Evolutionary conservation across 2,329 filamentous ascomycete genomes (phyloP).

Genomic region (Fusarium haematococcum): DNA sequence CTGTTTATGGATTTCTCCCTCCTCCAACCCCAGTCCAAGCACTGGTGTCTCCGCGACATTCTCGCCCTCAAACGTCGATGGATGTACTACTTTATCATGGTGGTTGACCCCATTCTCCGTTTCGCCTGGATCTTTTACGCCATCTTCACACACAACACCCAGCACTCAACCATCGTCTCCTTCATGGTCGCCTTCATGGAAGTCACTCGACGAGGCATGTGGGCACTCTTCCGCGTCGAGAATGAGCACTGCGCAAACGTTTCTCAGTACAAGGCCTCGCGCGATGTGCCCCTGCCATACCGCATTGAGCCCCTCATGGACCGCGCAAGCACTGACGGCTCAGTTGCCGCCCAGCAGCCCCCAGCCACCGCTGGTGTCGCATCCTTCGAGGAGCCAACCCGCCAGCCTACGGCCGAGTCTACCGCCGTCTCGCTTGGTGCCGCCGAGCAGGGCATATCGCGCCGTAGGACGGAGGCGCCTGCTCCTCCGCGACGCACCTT

Average conservation of each 20-base stretch:
- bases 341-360: conserved; percentile 15
- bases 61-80: conserved; percentile 82
- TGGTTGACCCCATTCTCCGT: conserved; percentile 84
- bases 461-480: conserved; percentile 49
- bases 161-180: conserved; percentile 85
- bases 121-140: conserved; percentile 97
- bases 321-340: conserved; percentile 53
- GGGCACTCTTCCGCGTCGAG: conserved; percentile 93
- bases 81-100: conserved; percentile 89
- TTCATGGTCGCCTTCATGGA: conserved; percentile 85
- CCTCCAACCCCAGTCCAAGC: conserved; percentile 78
- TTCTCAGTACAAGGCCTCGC: conserved; percentile 85
- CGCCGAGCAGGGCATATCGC: conserved; percentile 40
- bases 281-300: conserved; percentile 90
- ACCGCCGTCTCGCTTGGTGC: conserved; percentile 29
- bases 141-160: conserved; percentile 81
- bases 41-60: conserved; percentile 78
- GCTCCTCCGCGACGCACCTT: conserved; percentile 49
- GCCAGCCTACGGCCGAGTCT: conserved; percentile 33
- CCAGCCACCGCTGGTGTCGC: neutral
- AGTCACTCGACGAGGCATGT: conserved; percentile 86
- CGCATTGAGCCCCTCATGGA: conserved; percentile 64
- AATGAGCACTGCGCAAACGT: conserved; percentile 98
- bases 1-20: conserved; percentile 96
- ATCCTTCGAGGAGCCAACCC: conserved; percentile 20